phyloP scores from a whole-genome alignment of 192 early-diverging fungal genomes.

The Ambispora gerdemannii region DNA sequence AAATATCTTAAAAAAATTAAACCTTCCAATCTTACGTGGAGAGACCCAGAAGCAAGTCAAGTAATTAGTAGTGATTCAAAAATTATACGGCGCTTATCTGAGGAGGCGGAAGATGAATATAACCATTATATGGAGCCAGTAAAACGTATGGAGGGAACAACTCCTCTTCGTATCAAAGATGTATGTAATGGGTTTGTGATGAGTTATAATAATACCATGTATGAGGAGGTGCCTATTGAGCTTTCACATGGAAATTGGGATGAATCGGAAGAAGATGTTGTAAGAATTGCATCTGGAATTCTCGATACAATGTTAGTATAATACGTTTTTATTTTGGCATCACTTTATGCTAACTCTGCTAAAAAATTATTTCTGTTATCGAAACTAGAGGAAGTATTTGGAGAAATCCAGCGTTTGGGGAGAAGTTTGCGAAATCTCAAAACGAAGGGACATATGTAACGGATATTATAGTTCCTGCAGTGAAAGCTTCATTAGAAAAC shows the following conservation, averaged over 20 bases:
- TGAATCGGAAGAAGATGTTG: conserved; percentile 5
- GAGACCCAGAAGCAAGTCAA: not conserved
- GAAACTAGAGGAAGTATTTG: not conserved
- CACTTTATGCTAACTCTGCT: no score
- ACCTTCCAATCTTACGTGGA: conserved; percentile 16
- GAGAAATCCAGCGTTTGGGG: conserved; percentile 1
- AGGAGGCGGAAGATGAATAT: no score
- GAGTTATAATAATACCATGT: not conserved
- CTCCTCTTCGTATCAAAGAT: not conserved
- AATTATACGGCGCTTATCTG: not conserved
- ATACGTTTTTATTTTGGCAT: no score
- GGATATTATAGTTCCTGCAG: conserved; percentile 2
- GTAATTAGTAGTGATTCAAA: not conserved
- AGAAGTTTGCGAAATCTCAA: not conserved
- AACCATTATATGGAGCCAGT: not conserved
- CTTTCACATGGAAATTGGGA: conserved; percentile 10
- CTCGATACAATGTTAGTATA: conserved; percentile 1
- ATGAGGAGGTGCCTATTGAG: not conserved
- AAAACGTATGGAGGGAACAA: not conserved
- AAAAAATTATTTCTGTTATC: conserved; percentile 1
- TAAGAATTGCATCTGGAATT: not conserved
- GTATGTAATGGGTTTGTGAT: conserved; percentile 4
- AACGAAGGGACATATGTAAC: conserved; percentile 17
- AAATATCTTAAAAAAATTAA: no score
- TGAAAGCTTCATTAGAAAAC: not conserved